Evolutionary conservation across 495 filamentous ascomycete species (phyloP), one percentile per base, ranked within the genome.

Genomic region (Parmelia sp.): DNA sequence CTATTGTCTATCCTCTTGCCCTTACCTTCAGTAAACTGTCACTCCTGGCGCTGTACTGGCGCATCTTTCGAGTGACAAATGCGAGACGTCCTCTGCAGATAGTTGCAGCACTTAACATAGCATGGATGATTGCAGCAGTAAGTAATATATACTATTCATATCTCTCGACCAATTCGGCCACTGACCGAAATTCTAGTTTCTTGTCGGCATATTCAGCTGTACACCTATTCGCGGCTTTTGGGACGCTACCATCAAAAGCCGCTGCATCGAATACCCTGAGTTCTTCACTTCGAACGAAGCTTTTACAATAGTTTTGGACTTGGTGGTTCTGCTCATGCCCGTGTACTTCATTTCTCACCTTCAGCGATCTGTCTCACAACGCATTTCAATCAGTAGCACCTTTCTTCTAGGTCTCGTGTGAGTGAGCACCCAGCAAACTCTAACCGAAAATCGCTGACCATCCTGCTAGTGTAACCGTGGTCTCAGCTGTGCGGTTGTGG

Each of bases 361-460:
- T 51, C 47, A 51, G 47, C 47, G 14, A 29, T 51, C 25, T 6
- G 2, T 51, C 11, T 51, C 23, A 51, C 47, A 51, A 51, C 23
- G 47, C 5, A 29, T 51, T 27, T 51, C 47, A 4, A 51, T 51
- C 4, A 51, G 47, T 29, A 51, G 47, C 12, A 51, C 47, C 27
- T 51, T 51, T 51, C 23, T 51, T 51, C 47, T 51, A 29, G 47
- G 47, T 51, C 47, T 51, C 29, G 47, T 51, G 25, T 51, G 25
- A 51, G 47, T 51, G 2, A 29, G 23, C 23, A 3, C 4, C 12
- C 0, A 51, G 9, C n/a, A 15, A 29, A 51, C 47, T 5, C 15
- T 15, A 0, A 51, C 25, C 14, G 25, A n/a, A 1, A 29, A 5
- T 15, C 7, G 11, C 47, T 51, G 3, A 51, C 29, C 25, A n/a